Evolutionary conservation across 2,329 filamentous ascomycete genomes (phyloP).

Genomic region (Scedosporium minutisporum): DNA sequence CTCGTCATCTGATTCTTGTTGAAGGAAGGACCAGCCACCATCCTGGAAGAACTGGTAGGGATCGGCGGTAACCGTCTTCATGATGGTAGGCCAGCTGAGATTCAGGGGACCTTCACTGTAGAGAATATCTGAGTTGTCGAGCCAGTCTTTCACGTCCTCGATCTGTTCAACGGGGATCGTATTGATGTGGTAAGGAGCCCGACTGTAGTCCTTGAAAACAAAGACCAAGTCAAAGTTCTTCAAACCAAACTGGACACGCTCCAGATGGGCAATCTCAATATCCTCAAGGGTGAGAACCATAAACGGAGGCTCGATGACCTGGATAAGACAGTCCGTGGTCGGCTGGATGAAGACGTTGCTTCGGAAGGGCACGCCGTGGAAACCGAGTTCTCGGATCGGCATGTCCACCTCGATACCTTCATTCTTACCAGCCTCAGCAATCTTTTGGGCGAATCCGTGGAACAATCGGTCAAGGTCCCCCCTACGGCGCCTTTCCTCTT

Average conservation of each 20-base stretch:
- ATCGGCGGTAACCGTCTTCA: slow-evolving; percentile 95
- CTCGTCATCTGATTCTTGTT: slow-evolving; percentile 79
- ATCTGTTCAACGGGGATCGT: slow-evolving; percentile 94
- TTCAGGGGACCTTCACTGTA: slow-evolving; percentile 93
- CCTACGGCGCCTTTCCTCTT: slow-evolving; percentile 85
- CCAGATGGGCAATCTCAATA: slow-evolving; percentile 90
- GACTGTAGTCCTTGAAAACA: slow-evolving; percentile 93
- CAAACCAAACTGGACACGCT: slow-evolving; percentile 90
- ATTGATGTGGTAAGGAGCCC: slow-evolving; percentile 89
- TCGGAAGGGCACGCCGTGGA: slow-evolving; percentile 91
- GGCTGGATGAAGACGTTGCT: slow-evolving; percentile 94
- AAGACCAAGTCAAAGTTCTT: slow-evolving; percentile 99
- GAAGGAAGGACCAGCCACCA: slow-evolving; percentile 90
- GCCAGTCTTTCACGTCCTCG: slow-evolving; percentile 94
- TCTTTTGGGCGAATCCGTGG: slow-evolving; percentile 94
- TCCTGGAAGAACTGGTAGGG: slow-evolving; percentile 92
- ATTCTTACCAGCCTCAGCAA: slow-evolving; percentile 86
- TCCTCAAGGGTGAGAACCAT: slow-evolving; percentile 92
- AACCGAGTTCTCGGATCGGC: slow-evolving; percentile 90
- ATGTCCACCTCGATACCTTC: slow-evolving; percentile 91
- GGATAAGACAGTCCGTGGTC: slow-evolving; percentile 92
- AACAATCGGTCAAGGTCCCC: slow-evolving; percentile 93
- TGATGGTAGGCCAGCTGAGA: slow-evolving; percentile 97
- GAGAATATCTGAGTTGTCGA: slow-evolving; percentile 90
- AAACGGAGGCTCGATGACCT: slow-evolving; percentile 94